Conservation (phyloP, 345 rosid genomes). For the Gynandropsis gynandra region DNA sequence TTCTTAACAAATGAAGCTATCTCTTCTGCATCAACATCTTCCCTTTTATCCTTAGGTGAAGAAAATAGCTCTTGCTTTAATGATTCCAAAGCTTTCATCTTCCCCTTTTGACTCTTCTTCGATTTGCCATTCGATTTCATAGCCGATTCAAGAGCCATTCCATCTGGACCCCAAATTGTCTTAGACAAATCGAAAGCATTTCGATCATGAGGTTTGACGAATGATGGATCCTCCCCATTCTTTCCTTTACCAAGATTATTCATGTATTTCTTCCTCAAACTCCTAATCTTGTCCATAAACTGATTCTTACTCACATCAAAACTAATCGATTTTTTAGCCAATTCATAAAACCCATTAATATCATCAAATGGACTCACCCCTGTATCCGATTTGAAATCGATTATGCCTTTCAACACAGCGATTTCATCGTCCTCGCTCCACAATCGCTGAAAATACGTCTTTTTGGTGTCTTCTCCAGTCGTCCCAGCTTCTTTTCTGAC, state of each 20-base stretch:
- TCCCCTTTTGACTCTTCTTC: slow-evolving; percentile 19
- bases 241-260: slow-evolving; percentile 25
- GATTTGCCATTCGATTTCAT: slow-evolving; percentile 19
- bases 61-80: slow-evolving; percentile 23
- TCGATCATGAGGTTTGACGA: slow-evolving; percentile 33
- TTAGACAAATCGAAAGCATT: slow-evolving; percentile 26
- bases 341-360: slow-evolving; percentile 26
- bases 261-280: slow-evolving; percentile 37
- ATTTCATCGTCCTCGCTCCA: slow-evolving; percentile 49
- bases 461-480: slow-evolving; percentile 15
- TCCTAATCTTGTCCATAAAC: slow-evolving; percentile 38
- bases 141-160: slow-evolving; percentile 18
- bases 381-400: slow-evolving; percentile 27
- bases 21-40: slow-evolving; percentile 8
- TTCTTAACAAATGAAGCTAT: not conserved
- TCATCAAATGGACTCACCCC: slow-evolving; percentile 31
- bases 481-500: slow-evolving; percentile 19
- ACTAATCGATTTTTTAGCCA: slow-evolving; percentile 29
- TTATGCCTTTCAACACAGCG: slow-evolving; percentile 31
- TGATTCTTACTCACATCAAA: slow-evolving; percentile 33
- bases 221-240: slow-evolving; percentile 24
- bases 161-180: slow-evolving; percentile 35
- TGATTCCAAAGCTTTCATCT: slow-evolving; percentile 18
- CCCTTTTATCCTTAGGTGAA: slow-evolving; percentile 17
- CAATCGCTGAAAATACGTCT: slow-evolving; percentile 25